Base-by-base conservation (phyloP, 2,329 filamentous ascomycete species). In the Aureobasidium melanogenum region DNA sequence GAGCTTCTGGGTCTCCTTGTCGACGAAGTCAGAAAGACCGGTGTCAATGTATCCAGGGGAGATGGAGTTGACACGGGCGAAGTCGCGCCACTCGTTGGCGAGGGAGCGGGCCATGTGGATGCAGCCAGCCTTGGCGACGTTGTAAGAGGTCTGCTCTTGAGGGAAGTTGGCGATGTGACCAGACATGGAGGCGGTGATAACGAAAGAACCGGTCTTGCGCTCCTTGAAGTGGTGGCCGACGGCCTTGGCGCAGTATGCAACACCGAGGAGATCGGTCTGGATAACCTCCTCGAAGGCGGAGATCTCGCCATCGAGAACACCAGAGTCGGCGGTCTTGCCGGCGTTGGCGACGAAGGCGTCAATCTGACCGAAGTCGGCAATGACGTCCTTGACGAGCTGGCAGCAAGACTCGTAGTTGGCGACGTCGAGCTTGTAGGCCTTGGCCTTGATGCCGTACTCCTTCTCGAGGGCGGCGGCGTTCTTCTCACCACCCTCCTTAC, bases 101-200 rank as follows among this genome's bases (percentile, higher is more conserved):
- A 88, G 76, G 47, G 83, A 86, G 64, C 76, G 76, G 55, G 84
- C 83, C 73, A 87, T 70, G 72, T 87, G 84, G 67, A 87, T 85
- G 69, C 82, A 85, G 63, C 84, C 84, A 43, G 85, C 84, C 78
- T 88, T 88, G 65, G 84, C 82, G 48, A 82, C 81, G 68, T 85
- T 85, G 75, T 85, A 85, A n/a, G 77, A 79, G 30, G 82, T 84
- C 71, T 88, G 64, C 74, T 87, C 84, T 73, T 87, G 85, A 30
- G 85, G 89, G 79, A 86, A 91, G 83, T 93, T 93, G 81, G 91
- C 89, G 66, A 93, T 85, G 76, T 85, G 84, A 66, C 88, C 89
- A 54, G 87, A 90, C 88, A 93, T 88, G 67, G 80, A 83, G n/a
- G 84, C 79, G 41, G 85, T 88, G 72, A 87, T 84, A 74, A 88